Evolutionary conservation across 2,329 filamentous ascomycete genomes (phyloP).

Genomic region (Alternaria incomplexa): DNA sequence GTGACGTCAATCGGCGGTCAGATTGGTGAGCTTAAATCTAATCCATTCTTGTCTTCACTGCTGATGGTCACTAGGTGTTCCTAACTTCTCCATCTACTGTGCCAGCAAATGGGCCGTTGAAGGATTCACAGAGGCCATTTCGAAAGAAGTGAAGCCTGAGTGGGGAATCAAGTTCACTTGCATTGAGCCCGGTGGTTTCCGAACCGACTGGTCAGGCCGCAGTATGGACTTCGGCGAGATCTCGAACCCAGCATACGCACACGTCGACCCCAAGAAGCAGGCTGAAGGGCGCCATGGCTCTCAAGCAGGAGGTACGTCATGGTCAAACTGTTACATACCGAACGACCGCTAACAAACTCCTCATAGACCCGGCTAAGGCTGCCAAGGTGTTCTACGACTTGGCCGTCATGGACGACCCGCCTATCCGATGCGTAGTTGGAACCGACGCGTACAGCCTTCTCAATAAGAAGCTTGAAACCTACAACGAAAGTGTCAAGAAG

Average conservation of each 20-base stretch:
- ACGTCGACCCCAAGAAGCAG: conserved; percentile 52
- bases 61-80: conserved; percentile 30
- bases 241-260: conserved; percentile 55
- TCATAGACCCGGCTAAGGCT: conserved; percentile 56
- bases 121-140: conserved; percentile 55
- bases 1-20: conserved; percentile 62
- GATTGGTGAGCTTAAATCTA: conserved; percentile 34
- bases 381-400: conserved; percentile 62
- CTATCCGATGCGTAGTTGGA: conserved; percentile 60
- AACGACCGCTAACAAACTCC: neutral
- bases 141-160: conserved; percentile 53
- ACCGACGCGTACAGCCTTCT: conserved; percentile 60
- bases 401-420: conserved; percentile 59
- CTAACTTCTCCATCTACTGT: conserved; percentile 50
- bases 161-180: conserved; percentile 56
- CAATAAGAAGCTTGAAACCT: conserved; percentile 58
- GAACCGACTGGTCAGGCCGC: conserved; percentile 55
- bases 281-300: conserved; percentile 52
- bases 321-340: no score
- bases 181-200: conserved; percentile 56
- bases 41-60: neutral
- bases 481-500: conserved; percentile 56
- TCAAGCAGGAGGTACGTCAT: conserved; percentile 50
- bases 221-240: conserved; percentile 56
- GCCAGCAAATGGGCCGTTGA: conserved; percentile 57